Percentiles rank a stretch among this genome's conserved stretches.
These are phyloP conservation scores for Centaurea solstitialis DNA, from an alignment of 129 eudicot species.

Conservation along the genomic window DNA sequence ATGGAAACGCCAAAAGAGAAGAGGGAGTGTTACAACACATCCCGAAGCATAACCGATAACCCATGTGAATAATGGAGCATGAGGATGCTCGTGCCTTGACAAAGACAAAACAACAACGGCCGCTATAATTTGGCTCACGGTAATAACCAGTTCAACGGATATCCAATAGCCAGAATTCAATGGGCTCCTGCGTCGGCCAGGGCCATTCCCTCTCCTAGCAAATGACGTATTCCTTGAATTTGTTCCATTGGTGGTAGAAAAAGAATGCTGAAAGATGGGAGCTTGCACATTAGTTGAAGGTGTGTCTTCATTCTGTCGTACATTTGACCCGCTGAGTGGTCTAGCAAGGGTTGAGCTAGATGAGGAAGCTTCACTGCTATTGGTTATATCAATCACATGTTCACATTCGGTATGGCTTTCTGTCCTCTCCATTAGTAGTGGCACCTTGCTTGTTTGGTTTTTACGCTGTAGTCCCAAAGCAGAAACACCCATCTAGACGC, in stretches of 20 bases:
- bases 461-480: conserved; percentile 61
- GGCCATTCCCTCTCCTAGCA: conserved; percentile 57
- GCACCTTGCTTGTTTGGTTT: conserved; percentile 48
- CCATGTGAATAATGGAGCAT: conserved; percentile 83
- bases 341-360: conserved; percentile 61
- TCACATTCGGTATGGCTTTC: conserved; percentile 47
- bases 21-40: conserved; percentile 89
- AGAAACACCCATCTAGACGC: conserved; percentile 67
- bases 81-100: conserved; percentile 80
- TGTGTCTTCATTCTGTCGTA: conserved; percentile 39
- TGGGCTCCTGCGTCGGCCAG: conserved; percentile 81
- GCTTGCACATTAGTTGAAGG: conserved; percentile 54
- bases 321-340: conserved; percentile 44
- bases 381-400: conserved; percentile 73
- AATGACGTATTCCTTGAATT: conserved; percentile 71
- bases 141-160: conserved; percentile 76
- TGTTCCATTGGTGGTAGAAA: conserved; percentile 49
- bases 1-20: conserved; percentile 86
- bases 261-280: conserved; percentile 49
- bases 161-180: conserved; percentile 94
- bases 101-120: conserved; percentile 74
- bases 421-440: conserved; percentile 65
- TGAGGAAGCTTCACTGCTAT: conserved; percentile 66
- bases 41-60: conserved; percentile 94
- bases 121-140: conserved; percentile 89